A percentile compares a stretch with the other conserved stretches of the same genome.
Evolutionary conservation across 2,329 filamentous ascomycete species (phyloP).

Genomic region (Penicillium paneum): DNA sequence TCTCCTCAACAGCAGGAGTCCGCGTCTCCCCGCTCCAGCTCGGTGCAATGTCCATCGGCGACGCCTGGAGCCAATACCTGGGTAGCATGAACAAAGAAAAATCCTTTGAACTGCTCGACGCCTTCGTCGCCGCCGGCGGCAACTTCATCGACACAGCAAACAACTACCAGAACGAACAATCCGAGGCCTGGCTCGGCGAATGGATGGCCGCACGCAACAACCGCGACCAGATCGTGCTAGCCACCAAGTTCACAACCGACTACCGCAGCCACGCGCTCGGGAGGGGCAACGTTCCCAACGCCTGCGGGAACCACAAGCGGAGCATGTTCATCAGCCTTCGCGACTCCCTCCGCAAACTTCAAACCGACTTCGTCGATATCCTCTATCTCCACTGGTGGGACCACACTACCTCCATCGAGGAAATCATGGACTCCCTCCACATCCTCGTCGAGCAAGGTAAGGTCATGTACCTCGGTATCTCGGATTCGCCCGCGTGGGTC

Average conservation of each 20-base stretch:
- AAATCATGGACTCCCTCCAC: constrained; percentile 31
- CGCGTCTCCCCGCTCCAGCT: constrained; percentile 62
- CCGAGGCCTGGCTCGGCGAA: constrained; percentile 65
- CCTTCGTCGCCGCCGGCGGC: constrained; percentile 62
- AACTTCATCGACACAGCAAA: constrained; percentile 73
- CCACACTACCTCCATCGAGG: constrained; percentile 35
- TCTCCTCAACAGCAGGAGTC: constrained; percentile 63
- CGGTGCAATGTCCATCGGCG: constrained; percentile 40
- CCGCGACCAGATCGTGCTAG: constrained; percentile 67
- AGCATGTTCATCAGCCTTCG: constrained; percentile 43
- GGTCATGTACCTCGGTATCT: constrained; percentile 44
- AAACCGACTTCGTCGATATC: constrained; percentile 53
- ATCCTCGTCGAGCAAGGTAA: constrained; percentile 40
- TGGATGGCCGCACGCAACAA: constrained; percentile 66
- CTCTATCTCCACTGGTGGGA: constrained; percentile 58
- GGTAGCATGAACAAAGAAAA: constrained; percentile 63
- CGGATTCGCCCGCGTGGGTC: constrained; percentile 43
- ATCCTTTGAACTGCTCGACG: constrained; percentile 63
- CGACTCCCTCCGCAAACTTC: constrained; percentile 48
- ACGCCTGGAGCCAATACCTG: constrained; percentile 51
- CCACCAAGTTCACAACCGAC: constrained; percentile 66
- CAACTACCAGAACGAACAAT: constrained; percentile 64
- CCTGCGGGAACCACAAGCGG: constrained; percentile 43
- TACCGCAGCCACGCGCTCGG: constrained; percentile 43
- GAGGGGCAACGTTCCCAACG: constrained; percentile 42